Evolutionary conservation across 495 filamentous ascomycete genomes (phyloP).

Genomic region (Penicillium psychrofluorescens): DNA sequence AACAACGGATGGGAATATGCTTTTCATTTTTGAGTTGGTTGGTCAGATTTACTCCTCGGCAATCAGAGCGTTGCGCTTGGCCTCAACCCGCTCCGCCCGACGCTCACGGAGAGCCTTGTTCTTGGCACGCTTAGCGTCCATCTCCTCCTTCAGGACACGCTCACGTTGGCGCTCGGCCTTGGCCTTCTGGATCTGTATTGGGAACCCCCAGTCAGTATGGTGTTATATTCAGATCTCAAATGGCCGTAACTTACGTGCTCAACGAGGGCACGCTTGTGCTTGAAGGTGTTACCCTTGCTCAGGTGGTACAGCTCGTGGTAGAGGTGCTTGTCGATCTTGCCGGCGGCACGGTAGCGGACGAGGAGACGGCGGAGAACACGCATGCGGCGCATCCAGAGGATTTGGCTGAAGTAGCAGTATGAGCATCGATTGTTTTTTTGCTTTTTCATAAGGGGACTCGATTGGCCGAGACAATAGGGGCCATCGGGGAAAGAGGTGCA

Average conservation of each 20-base stretch:
- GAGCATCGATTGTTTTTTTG: neutral
- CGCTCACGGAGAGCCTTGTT: conserved; percentile 99
- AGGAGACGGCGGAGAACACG: conserved; percentile 97
- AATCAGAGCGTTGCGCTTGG: conserved; percentile 80
- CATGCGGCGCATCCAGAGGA: conserved; percentile 99
- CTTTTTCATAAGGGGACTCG: neutral
- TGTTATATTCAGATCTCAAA: conserved; percentile 1
- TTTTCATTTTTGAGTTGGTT: conserved; percentile 5
- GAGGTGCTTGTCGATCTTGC: conserved; percentile 99
- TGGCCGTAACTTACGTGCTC: conserved; percentile 78
- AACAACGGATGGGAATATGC: conserved; percentile 20
- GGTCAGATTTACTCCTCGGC: conserved; percentile 55
- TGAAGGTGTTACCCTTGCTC: conserved; percentile 99
- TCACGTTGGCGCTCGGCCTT: conserved; percentile 98
- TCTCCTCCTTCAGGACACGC: conserved; percentile 92
- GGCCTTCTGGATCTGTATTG: conserved; percentile 89
- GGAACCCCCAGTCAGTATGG: conserved; percentile 19
- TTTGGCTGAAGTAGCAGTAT: conserved; percentile 51
- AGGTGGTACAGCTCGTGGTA: conserved; percentile 99
- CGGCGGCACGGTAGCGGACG: conserved; percentile 97
- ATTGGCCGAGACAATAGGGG: neutral
- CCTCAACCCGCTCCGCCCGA: conserved; percentile 76
- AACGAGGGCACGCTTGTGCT: conserved; percentile 99
- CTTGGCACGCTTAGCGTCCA: conserved; percentile 99
- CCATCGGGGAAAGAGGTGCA: conserved; percentile 19